A percentile compares a stretch with the other conserved stretches of the same genome.
phyloP scores from a whole-genome alignment of 1,139 yeast species.

The Fermentozyma sake region DNA sequence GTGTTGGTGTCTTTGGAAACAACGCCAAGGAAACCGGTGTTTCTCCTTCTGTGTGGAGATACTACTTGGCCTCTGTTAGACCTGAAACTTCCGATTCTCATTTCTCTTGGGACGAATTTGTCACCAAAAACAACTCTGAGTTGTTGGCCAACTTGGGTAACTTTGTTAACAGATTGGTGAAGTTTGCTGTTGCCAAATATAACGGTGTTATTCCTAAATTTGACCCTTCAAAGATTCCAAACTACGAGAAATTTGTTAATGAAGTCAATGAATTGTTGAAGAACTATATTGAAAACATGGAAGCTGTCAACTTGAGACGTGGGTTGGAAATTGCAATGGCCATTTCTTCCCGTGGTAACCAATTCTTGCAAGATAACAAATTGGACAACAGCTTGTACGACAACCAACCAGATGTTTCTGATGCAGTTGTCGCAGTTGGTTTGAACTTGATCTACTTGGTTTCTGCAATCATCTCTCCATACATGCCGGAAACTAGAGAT shows the following conservation, averaged over 20 bases:
- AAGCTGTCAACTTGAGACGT: constrained; percentile 73
- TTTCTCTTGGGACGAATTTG: constrained; percentile 96
- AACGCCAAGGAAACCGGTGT: constrained; percentile 92
- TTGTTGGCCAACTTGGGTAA: constrained; percentile 94
- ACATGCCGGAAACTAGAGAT: constrained; percentile 78
- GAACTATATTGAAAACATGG: constrained; percentile 69
- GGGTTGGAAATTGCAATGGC: constrained; percentile 92
- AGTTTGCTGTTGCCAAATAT: constrained; percentile 86
- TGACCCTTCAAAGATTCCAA: constrained; percentile 42
- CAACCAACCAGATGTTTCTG: constrained; percentile 74
- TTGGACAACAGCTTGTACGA: constrained; percentile 82
- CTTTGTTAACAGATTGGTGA: constrained; percentile 89
- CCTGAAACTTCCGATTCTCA: constrained; percentile 96
- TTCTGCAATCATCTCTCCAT: constrained; percentile 77
- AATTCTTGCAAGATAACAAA: constrained; percentile 91
- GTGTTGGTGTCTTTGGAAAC: constrained; percentile 96
- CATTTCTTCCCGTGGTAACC: constrained; percentile 88
- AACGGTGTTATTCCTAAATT: constrained; percentile 80
- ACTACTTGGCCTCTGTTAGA: constrained; percentile 84
- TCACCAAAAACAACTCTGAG: constrained; percentile 88
- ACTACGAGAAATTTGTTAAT: constrained; percentile 44
- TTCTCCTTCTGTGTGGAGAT: constrained; percentile 95
- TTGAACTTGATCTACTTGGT: constrained; percentile 82
- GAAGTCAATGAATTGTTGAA: constrained; percentile 62
- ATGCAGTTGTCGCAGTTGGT: constrained; percentile 91